These are phyloP conservation scores for Solanum dulcamara DNA, from an alignment of 257 asterid genomes.

Conservation along the genomic window DNA sequence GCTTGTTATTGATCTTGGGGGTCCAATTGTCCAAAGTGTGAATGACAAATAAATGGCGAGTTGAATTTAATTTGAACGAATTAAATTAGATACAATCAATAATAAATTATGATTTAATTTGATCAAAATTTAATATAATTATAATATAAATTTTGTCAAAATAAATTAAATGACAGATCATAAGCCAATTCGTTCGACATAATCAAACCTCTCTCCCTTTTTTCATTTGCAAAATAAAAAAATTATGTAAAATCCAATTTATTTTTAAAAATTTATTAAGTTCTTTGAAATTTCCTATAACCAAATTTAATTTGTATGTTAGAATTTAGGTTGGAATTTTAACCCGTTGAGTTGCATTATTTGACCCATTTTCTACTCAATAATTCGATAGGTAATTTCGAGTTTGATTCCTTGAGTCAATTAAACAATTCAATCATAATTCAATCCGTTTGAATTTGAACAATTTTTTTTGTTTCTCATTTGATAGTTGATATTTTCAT, in stretches of 20 bases:
- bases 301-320: neutral
- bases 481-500: too few relatives aligned
- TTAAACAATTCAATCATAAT: neutral
- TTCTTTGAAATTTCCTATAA: neutral
- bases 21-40: neutral
- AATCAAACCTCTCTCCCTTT: neutral
- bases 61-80: neutral
- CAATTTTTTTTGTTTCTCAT: too few relatives aligned
- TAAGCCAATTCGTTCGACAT: rapidly evolving
- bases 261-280: neutral
- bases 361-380: neutral
- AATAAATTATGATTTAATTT: neutral
- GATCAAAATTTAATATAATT: rapidly evolving
- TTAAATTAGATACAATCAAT: neutral
- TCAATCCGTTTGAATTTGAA: neutral
- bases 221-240: neutral
- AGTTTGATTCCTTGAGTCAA: neutral
- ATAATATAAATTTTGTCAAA: neutral
- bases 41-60: neutral
- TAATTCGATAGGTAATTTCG: neutral
- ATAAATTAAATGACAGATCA: neutral
- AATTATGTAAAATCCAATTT: neutral
- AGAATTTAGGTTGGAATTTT: neutral
- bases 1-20: neutral
- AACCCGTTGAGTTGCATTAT: neutral